Evolutionary conservation across 805 yeast genomes (phyloP).

Genomic region (Helenozyma baotianmanensis): DNA sequence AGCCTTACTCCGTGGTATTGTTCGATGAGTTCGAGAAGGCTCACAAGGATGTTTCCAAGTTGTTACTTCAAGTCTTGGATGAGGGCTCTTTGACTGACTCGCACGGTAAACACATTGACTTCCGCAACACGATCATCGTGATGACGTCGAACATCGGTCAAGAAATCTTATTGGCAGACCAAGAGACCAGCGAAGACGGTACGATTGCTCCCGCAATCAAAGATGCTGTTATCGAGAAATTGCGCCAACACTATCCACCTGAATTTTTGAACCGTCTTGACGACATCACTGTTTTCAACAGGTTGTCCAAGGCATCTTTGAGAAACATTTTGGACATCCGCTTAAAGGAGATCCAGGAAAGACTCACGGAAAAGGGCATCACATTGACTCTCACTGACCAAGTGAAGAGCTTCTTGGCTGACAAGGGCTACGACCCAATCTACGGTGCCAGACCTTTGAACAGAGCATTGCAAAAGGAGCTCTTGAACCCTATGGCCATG

Average conservation of each 20-base stretch:
- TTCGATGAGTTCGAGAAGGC: slow-evolving; percentile 98
- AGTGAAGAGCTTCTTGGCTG: slow-evolving; percentile 76
- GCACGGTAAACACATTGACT: slow-evolving; percentile 91
- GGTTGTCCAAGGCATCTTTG: slow-evolving; percentile 73
- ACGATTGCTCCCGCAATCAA: slow-evolving; percentile 52
- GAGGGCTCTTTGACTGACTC: slow-evolving; percentile 95
- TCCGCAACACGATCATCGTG: slow-evolving; percentile 89
- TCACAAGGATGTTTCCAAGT: slow-evolving; percentile 89
- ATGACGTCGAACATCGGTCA: slow-evolving; percentile 98
- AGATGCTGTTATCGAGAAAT: slow-evolving; percentile 55
- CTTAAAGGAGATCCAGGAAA: slow-evolving; percentile 71
- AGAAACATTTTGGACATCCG: slow-evolving; percentile 82
- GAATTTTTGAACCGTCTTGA: slow-evolving; percentile 94
- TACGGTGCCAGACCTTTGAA: slow-evolving; percentile 97
- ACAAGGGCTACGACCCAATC: slow-evolving; percentile 82
- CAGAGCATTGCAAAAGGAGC: slow-evolving; percentile 74
- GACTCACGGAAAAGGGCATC: slow-evolving; percentile 77
- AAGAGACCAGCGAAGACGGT: slow-evolving; percentile 54
- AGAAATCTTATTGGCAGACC: slow-evolving; percentile 71
- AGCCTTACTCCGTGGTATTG: slow-evolving; percentile 87
- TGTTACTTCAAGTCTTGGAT: slow-evolving; percentile 85
- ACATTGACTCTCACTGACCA: slow-evolving; percentile 46
- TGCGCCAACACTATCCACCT: slow-evolving; percentile 80
- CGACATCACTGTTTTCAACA: slow-evolving; percentile 88
- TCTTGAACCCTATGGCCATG: slow-evolving; percentile 87